These are phyloP conservation scores for Barnettozyma wickerhamii DNA, from an alignment of 805 yeast genomes.

Conservation along the genomic window DNA sequence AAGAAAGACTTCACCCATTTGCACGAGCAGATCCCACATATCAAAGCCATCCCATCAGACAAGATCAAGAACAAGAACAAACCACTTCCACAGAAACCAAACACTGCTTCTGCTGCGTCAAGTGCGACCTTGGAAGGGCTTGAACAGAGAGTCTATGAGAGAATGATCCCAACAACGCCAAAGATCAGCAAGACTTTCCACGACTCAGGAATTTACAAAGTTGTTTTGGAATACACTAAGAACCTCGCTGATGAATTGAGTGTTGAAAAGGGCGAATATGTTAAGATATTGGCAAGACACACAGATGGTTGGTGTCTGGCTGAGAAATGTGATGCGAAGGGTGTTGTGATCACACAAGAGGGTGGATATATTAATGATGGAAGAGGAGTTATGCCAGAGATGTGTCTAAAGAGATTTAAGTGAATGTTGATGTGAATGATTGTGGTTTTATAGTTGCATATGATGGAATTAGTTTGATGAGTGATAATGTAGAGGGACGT, in stretches of 20 bases:
- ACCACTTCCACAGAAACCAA: constrained; percentile 22
- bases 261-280: constrained; percentile 28
- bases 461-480: neutral
- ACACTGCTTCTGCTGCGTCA: neutral
- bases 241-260: constrained; percentile 34
- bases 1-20: constrained; percentile 5
- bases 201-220: constrained; percentile 19
- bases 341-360: constrained; percentile 11
- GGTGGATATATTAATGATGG: constrained; percentile 30
- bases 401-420: constrained; percentile 24
- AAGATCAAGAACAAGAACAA: constrained; percentile 11
- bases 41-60: constrained; percentile 9
- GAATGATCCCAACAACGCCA: constrained; percentile 21
- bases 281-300: constrained; percentile 34
- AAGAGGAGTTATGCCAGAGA: constrained; percentile 38
- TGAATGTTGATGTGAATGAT: neutral
- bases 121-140: constrained; percentile 15
- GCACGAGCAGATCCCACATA: constrained; percentile 12
- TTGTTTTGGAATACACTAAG: constrained; percentile 25
- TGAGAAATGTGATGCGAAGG: constrained; percentile 30
- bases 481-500: too few relatives aligned
- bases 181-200: constrained; percentile 8
- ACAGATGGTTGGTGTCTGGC: constrained; percentile 43
- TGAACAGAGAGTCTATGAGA: constrained; percentile 16
- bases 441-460: neutral